Evolutionary conservation across 257 asterid species (phyloP), one percentile per base, ranked within the genome.

Genomic region (Forsythia suspensa): DNA sequence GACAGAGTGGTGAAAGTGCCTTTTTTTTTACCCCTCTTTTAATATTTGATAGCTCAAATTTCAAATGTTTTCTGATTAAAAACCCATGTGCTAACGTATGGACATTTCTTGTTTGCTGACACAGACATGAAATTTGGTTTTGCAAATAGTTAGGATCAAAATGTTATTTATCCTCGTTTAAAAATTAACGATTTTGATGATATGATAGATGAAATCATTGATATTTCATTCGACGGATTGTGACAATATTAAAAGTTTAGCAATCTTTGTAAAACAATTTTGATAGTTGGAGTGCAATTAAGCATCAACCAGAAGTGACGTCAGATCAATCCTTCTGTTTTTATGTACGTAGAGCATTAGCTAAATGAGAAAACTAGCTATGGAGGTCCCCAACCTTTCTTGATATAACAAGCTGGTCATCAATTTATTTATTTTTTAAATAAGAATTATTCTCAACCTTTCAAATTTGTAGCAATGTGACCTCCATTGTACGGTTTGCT

Each of bases 1-100:
- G 82, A 65, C 79, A 83, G 89, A 83, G 81, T 73, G 86, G 85
- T 42, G 83, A 70, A 78, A 80, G 73, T 78, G 80, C 68, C 51
- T 52, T 44, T 74, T 44, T 74, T 43, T 34, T 42, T 38, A 55
- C 51, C 24, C 5, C 8, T 43, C 42, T 69, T 39, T 38, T 40
- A 40, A n/a, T 39, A 8, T 0, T 80, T 75, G 80, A 38, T 66
- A 73, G 73, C 70, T 72, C 24, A 37, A 63, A 73, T 74, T 73
- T 41, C 82, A 73, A 77, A 73, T 61, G 70, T 52, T 40, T 52
- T 37, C 70, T 18, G 79, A 84, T 52, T 41, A 59, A 70, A 57
- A 73, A 11, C 78, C 86, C 82, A 77, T 59, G 88, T 82, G 86
- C 9, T 39, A 42, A 21, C 40, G 71, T 77, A 70, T 29, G 34